phyloP scores from a whole-genome alignment of 1,284 basidiomycete species.

The Ustilago xerochloae region DNA sequence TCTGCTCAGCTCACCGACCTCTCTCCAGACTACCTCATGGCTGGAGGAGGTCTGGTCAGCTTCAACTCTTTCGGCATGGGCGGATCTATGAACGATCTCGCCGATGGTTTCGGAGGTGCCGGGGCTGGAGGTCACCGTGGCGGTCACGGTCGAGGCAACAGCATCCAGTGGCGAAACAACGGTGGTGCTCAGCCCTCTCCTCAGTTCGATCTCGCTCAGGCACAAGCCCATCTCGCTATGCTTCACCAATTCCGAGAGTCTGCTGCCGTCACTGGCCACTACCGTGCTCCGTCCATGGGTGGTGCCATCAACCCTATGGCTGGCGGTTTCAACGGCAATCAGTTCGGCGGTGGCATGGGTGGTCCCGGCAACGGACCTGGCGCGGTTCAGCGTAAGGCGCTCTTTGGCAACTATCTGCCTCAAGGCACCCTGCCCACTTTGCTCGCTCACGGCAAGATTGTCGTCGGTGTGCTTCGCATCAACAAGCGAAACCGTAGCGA shows the following conservation, averaged over 20 bases:
- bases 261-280: conserved; percentile 83
- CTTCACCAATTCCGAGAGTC: conserved; percentile 87
- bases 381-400: conserved; percentile 92
- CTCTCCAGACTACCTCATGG: conserved; percentile 65
- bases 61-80: conserved; percentile 52
- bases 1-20: conserved; percentile 63
- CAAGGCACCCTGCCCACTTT: conserved; percentile 96
- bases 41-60: conserved; percentile 63
- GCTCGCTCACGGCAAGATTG: conserved; percentile 96
- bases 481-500: conserved; percentile 99
- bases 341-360: conserved; percentile 72
- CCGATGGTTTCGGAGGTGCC: conserved; percentile 61
- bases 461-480: conserved; percentile 95
- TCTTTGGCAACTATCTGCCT: conserved; percentile 98
- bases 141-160: conserved; percentile 44
- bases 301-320: conserved; percentile 88
- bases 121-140: conserved; percentile 44
- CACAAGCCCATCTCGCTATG: conserved; percentile 91
- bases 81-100: conserved; percentile 51
- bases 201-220: conserved; percentile 68
- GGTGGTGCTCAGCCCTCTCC: conserved; percentile 24
- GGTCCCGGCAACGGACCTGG: conserved; percentile 39
- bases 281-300: conserved; percentile 97
- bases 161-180: conserved; percentile 54
- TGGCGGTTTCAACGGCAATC: conserved; percentile 65